Conservation (phyloP, 1,284 basidiomycete species). For the Gastroboletus turbinatus region DNA sequence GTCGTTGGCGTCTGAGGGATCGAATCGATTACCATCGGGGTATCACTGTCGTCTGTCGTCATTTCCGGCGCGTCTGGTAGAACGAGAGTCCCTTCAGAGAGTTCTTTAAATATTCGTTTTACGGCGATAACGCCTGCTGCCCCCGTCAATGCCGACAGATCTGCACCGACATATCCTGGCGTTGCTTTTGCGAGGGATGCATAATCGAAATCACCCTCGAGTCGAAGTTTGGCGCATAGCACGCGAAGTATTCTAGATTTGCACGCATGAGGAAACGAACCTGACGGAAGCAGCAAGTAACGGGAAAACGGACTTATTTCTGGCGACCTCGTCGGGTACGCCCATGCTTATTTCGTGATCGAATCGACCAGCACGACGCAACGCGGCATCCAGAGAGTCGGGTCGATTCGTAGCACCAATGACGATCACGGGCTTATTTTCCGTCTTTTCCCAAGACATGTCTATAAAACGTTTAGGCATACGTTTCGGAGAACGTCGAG, state of each 20-base stretch:
- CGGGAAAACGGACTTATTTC: conserved; percentile 73
- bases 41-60: conserved; percentile 33
- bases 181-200: conserved; percentile 84
- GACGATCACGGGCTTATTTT: conserved; percentile 88
- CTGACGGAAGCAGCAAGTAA: not conserved
- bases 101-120: conserved; percentile 89
- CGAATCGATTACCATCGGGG: conserved; percentile 53
- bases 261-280: not conserved
- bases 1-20: conserved; percentile 22
- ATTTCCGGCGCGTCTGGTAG: conserved; percentile 43
- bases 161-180: conserved; percentile 96
- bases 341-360: conserved; percentile 98
- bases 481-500: not conserved
- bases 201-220: conserved; percentile 85
- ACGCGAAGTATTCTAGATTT: conserved; percentile 75
- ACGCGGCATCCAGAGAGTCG: conserved; percentile 90
- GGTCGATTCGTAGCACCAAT: conserved; percentile 97
- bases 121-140: conserved; percentile 96
- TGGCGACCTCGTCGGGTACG: conserved; percentile 88
- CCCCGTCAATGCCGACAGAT: conserved; percentile 87
- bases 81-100: conserved; percentile 67
- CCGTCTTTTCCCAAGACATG: conserved; percentile 88
- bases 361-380: conserved; percentile 91
- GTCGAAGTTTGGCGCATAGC: conserved; percentile 69
- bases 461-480: conserved; percentile 45